Percentiles rank a stretch among this genome's conserved stretches.
These are phyloP conservation scores for Draba incana DNA, from an alignment of 345 rosid genomes.

Conservation along the genomic window DNA sequence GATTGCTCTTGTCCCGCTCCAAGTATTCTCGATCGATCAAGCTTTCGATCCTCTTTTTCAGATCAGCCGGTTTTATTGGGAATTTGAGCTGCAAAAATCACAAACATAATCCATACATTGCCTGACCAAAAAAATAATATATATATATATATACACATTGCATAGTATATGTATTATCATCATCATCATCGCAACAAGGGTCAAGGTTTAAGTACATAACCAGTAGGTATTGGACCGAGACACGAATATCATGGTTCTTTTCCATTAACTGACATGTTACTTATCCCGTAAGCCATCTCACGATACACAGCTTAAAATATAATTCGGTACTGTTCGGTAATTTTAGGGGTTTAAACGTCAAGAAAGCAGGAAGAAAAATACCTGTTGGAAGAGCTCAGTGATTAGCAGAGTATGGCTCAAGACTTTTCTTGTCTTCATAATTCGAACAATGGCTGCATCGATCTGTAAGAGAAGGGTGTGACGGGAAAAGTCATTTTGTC, in stretches of 20 bases:
- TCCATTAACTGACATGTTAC: neutral
- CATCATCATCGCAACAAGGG: slow-evolving; percentile 15
- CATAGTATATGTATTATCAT: neutral
- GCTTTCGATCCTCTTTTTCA: slow-evolving; percentile 98
- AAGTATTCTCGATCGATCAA: slow-evolving; percentile 95
- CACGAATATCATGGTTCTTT: neutral
- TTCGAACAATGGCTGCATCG: slow-evolving; percentile 98
- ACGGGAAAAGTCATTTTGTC: neutral
- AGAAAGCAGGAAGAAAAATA: slow-evolving; percentile 34
- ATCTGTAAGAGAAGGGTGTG: slow-evolving; percentile 51
- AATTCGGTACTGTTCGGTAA: too few species aligned
- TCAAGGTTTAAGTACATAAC: neutral
- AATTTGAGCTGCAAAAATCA: slow-evolving; percentile 76
- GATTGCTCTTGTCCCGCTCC: slow-evolving; percentile 98
- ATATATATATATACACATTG: too few species aligned
- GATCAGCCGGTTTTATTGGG: slow-evolving; percentile 92
- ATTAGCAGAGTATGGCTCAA: slow-evolving; percentile 96
- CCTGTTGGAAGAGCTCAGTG: slow-evolving; percentile 99
- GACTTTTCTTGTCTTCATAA: slow-evolving; percentile 98
- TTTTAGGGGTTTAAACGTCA: neutral
- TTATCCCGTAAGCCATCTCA: neutral
- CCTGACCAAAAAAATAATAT: too few species aligned
- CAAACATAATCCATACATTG: slow-evolving; percentile 17
- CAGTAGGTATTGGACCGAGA: neutral
- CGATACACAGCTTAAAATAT: neutral